phyloP scores from a whole-genome alignment of 1,284 basidiomycete species.

The Tylopilus orsonianus region DNA sequence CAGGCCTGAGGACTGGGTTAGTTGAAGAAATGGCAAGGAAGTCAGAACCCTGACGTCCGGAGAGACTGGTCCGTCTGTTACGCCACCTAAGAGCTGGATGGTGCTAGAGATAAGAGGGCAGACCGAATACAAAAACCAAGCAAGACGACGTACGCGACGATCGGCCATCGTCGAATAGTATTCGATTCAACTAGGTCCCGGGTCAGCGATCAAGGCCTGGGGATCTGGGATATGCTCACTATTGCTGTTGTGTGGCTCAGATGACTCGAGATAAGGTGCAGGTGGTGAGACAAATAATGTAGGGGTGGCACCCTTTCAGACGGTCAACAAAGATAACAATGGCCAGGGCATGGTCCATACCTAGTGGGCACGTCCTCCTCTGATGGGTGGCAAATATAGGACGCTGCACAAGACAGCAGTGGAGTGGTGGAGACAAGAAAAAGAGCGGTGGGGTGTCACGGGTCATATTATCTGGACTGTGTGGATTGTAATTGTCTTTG shows the following conservation, averaged over 20 bases:
- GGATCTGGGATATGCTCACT: constrained; percentile 4
- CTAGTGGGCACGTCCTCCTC: background rate
- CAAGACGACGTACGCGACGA: constrained; percentile 12
- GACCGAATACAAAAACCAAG: background rate
- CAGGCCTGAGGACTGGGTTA: constrained; percentile 36
- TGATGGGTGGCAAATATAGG: background rate
- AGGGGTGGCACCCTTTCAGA: background rate
- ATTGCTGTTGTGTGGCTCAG: background rate
- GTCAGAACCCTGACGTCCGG: constrained; percentile 26
- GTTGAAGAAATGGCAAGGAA: background rate
- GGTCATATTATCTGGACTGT: constrained; percentile 16
- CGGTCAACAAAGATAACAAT: background rate
- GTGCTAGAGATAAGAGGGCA: background rate
- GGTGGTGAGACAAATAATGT: background rate
- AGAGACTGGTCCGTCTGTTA: constrained; percentile 10
- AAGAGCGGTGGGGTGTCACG: background rate
- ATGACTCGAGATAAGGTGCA: background rate
- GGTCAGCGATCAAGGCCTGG: constrained; percentile 5
- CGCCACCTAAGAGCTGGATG: background rate
- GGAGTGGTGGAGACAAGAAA: constrained; percentile 7
- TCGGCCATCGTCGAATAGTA: constrained; percentile 2
- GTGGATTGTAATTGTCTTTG: constrained; percentile 23
- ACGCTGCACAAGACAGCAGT: background rate
- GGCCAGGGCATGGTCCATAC: background rate
- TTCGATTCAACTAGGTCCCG: background rate